phyloP scores from a whole-genome alignment of 1,139 yeast genomes.

The Lizanozyma gosingica region DNA sequence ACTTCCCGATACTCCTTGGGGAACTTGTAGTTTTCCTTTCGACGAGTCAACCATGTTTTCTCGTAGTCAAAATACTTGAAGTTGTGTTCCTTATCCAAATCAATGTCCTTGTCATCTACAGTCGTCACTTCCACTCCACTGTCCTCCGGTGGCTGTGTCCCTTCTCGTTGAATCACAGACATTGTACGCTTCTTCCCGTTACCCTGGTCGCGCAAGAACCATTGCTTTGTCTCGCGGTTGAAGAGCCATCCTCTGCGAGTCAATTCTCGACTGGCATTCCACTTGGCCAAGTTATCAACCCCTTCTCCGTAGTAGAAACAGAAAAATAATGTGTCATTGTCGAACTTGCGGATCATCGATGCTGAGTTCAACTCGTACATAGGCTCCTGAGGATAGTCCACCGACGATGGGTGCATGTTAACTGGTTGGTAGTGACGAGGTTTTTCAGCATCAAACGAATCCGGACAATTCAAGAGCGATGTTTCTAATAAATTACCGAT shows the following conservation, averaged over 20 bases:
- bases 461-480: conserved; percentile 85
- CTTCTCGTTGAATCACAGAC: conserved; percentile 27
- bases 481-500: conserved; percentile 58
- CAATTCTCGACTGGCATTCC: conserved; percentile 78
- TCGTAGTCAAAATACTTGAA: conserved; percentile 88
- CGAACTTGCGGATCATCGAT: conserved; percentile 60
- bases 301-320: conserved; percentile 71
- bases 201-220: conserved; percentile 61
- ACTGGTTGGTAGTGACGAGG: conserved; percentile 77
- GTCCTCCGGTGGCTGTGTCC: conserved; percentile 14
- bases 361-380: conserved; percentile 46
- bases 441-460: conserved; percentile 81
- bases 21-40: conserved; percentile 58
- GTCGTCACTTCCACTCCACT: conserved; percentile 18
- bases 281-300: conserved; percentile 37
- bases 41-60: conserved; percentile 79
- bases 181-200: conserved; percentile 39
- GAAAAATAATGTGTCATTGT: conserved; percentile 82
- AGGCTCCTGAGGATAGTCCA: conserved; percentile 90
- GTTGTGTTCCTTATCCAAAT: conserved; percentile 40
- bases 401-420: conserved; percentile 83
- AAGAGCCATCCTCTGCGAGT: conserved; percentile 81
- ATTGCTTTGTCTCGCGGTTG: conserved; percentile 66
- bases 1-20: conserved; percentile 9
- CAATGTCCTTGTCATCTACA: conserved; percentile 13